Conservation (phyloP, 2,329 filamentous ascomycete species). For the Gaeumannomyces tritici region DNA sequence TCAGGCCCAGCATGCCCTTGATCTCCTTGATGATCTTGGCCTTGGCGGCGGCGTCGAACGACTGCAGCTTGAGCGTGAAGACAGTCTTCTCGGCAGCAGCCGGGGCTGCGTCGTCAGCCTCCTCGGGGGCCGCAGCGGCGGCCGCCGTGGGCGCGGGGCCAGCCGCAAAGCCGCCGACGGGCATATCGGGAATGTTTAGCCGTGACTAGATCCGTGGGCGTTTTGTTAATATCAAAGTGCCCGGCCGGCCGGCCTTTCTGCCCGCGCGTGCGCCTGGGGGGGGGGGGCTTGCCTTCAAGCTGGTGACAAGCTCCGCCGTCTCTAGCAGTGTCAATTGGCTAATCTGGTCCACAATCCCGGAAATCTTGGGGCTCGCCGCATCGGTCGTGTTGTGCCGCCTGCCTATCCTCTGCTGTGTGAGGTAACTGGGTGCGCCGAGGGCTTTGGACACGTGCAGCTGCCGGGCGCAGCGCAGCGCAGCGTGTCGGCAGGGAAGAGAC, state of each 20-base stretch:
- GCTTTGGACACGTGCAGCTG: conserved; percentile 43
- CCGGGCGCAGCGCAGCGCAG: conserved; percentile 54
- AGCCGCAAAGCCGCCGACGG: conserved; percentile 78
- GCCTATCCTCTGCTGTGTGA: conserved; percentile 39
- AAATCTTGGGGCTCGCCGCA: conserved; percentile 79
- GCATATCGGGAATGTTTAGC: conserved; percentile 96
- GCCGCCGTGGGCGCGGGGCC: conserved; percentile 43
- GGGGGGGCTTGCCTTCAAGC: conserved; percentile 75
- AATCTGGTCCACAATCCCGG: conserved; percentile 94
- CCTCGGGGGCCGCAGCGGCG: conserved; percentile 58
- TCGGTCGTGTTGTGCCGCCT: conserved; percentile 88
- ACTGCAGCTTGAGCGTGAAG: conserved; percentile 90
- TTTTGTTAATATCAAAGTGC: background rate
- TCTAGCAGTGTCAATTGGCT: conserved; percentile 95
- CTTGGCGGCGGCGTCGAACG: conserved; percentile 81
- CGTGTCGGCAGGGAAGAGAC: conserved; percentile 54
- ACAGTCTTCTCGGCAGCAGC: conserved; percentile 92
- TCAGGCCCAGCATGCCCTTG: conserved; percentile 89
- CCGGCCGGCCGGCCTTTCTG: background rate
- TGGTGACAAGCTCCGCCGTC: conserved; percentile 90
- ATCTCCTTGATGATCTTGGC: conserved; percentile 99
- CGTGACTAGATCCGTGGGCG: conserved; percentile 51
- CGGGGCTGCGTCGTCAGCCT: conserved; percentile 80
- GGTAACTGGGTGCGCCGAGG: conserved; percentile 33
- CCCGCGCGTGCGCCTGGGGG: background rate